Base-by-base conservation (phyloP, 495 filamentous ascomycete species). In the Lentithecium fluviatile region DNA sequence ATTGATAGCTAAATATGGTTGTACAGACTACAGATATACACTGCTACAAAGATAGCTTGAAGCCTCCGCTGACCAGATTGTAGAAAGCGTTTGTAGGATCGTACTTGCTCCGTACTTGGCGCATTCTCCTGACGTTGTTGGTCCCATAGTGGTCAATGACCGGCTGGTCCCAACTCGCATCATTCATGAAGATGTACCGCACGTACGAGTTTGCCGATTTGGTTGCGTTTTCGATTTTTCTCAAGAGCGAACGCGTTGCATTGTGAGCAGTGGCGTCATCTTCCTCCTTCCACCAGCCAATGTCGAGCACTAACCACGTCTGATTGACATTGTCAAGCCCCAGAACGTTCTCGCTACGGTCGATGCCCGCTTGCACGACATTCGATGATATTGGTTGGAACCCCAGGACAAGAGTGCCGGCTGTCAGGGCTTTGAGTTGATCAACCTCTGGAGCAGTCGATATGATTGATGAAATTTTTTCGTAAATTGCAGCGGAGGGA, bases 111-210 rank as follows among this genome's bases (percentile, higher is more conserved):
- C 25, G 12, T 25, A 45, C 52, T 19, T 12, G 3, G 10, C 20
- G 46, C 8, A 56, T 5, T 11, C 19, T 43, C 19, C 34, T 19
- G 5, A 56, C 52, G 10, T 45, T 45, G 5, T 45, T 12, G 10
- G 11, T 17, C 2, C 52, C 52, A 56, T 56, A 56, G 15, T 11
- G 2, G 2, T 7, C 37, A 15, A 56, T 5, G 15, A 56, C 52
- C 2, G 46, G 12, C 40, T 56, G 52, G 24, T 56, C 52, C 13
- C 38, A 43, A 25, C 52, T 56, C 13, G 52, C 52, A 26, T 56
- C 52, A 24, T 45, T 56, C 52, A 56, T 56, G 37, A 56, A 56
- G 2, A 6, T 43, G 37, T 56, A 56, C 29, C 29, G 3, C 4
- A 32, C 10, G 4, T 32, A 32, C 10, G 29, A 10, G 4, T 32